These are phyloP conservation scores for Leishmania amazonensis DNA, from an alignment of 208 protist species.

Conservation along the genomic window DNA sequence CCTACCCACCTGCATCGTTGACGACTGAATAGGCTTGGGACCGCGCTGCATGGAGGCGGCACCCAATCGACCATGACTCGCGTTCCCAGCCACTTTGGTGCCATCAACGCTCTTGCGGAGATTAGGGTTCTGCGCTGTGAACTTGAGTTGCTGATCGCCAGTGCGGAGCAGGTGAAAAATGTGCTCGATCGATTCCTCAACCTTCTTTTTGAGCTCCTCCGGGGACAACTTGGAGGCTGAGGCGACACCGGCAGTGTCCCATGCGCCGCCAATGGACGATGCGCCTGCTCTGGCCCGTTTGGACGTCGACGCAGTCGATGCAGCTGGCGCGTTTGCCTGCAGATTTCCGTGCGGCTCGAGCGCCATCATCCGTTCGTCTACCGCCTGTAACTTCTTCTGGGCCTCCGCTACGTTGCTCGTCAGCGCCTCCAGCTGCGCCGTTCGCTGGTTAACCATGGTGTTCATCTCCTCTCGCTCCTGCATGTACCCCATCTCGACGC, in stretches of 20 bases:
- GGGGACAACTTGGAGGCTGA: slow-evolving; percentile 38
- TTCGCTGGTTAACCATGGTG: slow-evolving; percentile 78
- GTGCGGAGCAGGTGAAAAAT: slow-evolving; percentile 68
- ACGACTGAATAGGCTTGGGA: neutral
- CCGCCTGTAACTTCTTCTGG: slow-evolving; percentile 65
- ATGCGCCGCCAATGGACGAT: neutral
- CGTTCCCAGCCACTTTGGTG: neutral
- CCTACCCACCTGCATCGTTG: neutral
- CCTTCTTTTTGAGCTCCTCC: slow-evolving; percentile 66
- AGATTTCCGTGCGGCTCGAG: slow-evolving; percentile 41
- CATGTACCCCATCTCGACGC: slow-evolving; percentile 84
- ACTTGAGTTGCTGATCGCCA: slow-evolving; percentile 54
- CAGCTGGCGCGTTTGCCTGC: neutral
- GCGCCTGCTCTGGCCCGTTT: neutral
- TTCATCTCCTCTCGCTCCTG: slow-evolving; percentile 89
- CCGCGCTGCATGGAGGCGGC: neutral
- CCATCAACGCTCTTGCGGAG: neutral
- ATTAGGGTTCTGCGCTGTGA: slow-evolving; percentile 3
- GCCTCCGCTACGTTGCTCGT: slow-evolving; percentile 75
- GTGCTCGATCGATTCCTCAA: slow-evolving; percentile 64
- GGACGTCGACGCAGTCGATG: neutral
- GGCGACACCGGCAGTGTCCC: neutral
- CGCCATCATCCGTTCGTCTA: slow-evolving; percentile 65
- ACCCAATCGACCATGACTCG: neutral
- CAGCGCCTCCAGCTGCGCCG: slow-evolving; percentile 86